Base-by-base conservation (phyloP, 164 flowering plant genomes). In the Chimonanthus praecox region DNA sequence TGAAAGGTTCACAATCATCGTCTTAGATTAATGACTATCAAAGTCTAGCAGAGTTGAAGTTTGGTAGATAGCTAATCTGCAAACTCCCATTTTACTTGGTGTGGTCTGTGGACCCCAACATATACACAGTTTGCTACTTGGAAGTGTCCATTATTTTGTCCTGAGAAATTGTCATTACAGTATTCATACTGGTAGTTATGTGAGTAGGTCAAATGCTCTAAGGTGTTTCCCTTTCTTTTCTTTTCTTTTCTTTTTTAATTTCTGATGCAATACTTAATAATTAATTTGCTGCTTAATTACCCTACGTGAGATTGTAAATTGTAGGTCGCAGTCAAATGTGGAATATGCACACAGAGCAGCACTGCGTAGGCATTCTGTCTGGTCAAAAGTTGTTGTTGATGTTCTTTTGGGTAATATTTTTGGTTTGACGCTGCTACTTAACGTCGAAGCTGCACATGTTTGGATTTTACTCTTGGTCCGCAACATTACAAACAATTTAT, bases 331-430 rank as follows among this genome's bases (percentile, higher is more conserved):
- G 71, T 86, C 94, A 60, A 87, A 83, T 76, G 94, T 94, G 58
- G 97, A 92, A 75, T 84, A 83, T 82, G 97, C 87, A 15, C 98
- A 96, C 75, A 85, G 83, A 82, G 88, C 87, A 83, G 82, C 91
- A 61, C 70, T 87, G 33, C 83, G 69, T 48, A 90, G 74, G 81
- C 95, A 96, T 83, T 88, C 89, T 64, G 78, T 90, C 80, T 96
- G 98, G 99, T 86, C 93, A 67, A 83, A 83, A 75, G 67, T 89
- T 58, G 86, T 73, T 48, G 82, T 90, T 80, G 99, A 94, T 80
- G 45, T 88, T 70, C 77, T 94, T 67, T 66, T 94, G 64, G 99
- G 98, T 70, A 88, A 86, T 80, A 47, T 90, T 75, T 50, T 88
- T 76, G 97, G 98, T 33, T 78, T 83, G 60, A 58, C 81, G 47